Evolutionary conservation across 2,329 filamentous ascomycete species (phyloP).

Genomic region (Tolypocladium amazonense): DNA sequence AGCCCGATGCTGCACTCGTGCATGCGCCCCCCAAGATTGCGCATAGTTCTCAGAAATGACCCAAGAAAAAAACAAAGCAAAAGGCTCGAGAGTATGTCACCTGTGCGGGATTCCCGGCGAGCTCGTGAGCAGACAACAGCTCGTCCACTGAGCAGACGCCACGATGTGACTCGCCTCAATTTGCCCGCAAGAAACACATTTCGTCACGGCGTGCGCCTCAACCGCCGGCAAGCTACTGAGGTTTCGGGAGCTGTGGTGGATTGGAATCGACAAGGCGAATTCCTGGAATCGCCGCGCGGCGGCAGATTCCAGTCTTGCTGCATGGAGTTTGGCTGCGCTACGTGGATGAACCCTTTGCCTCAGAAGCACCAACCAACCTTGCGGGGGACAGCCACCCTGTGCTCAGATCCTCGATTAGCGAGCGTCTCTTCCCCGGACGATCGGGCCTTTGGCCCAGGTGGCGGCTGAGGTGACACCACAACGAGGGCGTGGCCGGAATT

Average conservation of each 20-base stretch:
- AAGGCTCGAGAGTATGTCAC: neutral
- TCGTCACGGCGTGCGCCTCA: neutral
- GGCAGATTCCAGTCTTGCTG: neutral
- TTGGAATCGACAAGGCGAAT: neutral
- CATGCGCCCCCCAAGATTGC: neutral
- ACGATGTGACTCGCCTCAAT: neutral
- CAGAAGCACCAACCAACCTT: neutral
- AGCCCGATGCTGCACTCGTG: neutral
- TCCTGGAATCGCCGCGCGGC: neutral
- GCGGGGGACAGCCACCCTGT: neutral
- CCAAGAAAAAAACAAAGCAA: neutral
- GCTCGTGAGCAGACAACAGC: neutral
- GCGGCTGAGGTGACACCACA: slow-evolving; percentile 5
- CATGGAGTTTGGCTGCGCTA: neutral
- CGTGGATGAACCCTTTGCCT: neutral
- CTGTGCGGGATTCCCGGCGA: neutral
- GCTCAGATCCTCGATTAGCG: slow-evolving; percentile 4
- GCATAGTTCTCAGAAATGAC: neutral
- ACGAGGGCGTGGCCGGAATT: neutral
- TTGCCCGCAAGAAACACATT: neutral
- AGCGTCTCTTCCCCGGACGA: slow-evolving; percentile 1
- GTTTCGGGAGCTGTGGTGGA: neutral
- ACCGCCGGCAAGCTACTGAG: neutral
- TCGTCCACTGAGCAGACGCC: neutral
- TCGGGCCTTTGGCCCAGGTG: neutral